A percentile compares a stretch with the other conserved stretches of the same genome.
Conservation (phyloP, 306 rosid species). For the Cucurbita pepo region DNA sequence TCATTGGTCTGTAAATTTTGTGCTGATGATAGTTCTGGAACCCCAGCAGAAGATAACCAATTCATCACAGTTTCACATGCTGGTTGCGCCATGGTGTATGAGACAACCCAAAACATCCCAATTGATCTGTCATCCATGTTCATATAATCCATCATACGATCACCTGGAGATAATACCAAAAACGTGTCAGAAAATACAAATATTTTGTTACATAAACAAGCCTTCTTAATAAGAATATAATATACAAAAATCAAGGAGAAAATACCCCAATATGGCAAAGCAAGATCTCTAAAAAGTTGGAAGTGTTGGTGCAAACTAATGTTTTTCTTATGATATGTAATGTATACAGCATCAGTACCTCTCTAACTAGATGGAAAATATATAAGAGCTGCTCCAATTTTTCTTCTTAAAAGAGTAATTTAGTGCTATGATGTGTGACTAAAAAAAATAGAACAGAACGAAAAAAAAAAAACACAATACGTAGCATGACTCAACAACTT, state of each 20-base stretch:
- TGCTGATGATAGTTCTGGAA: conserved; percentile 37
- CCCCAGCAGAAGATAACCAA: conserved; percentile 75
- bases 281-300: not conserved
- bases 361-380: not conserved
- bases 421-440: not conserved
- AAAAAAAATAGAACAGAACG: not conserved
- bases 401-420: not conserved
- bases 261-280: not conserved
- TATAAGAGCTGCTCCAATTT: not conserved
- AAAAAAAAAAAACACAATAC: not conserved
- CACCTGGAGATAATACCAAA: conserved; percentile 34
- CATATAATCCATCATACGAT: conserved; percentile 91
- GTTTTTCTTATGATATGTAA: not conserved
- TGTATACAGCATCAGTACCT: not conserved
- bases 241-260: not conserved
- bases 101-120: conserved; percentile 99
- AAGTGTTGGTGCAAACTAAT: not conserved
- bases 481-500: not conserved
- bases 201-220: not conserved
- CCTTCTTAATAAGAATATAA: not conserved
- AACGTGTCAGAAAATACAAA: not conserved
- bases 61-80: conserved; percentile 82
- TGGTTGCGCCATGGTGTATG: conserved; percentile 98
- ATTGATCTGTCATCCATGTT: conserved; percentile 94
- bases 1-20: conserved; percentile 60